Conservation (phyloP, 345 rosid genomes). For the Arabidopsis arenosa region DNA sequence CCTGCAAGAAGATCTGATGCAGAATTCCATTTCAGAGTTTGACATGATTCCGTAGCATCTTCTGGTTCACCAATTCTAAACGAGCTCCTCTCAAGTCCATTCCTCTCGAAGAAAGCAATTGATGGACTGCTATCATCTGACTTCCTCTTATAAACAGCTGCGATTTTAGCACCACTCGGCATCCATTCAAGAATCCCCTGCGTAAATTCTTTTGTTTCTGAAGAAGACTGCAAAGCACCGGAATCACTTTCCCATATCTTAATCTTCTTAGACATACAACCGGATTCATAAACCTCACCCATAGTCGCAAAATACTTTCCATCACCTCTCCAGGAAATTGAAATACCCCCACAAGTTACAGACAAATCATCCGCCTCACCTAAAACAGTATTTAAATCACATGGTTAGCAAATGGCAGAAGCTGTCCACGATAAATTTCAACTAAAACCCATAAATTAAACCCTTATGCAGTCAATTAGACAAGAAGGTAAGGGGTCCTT, state of each 20-base stretch:
- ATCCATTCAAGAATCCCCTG: constrained; percentile 90
- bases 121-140: constrained; percentile 62
- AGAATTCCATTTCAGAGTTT: constrained; percentile 87
- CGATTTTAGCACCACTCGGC: constrained; percentile 97
- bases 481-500: constrained; percentile 65
- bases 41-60: constrained; percentile 51
- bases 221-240: constrained; percentile 71
- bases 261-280: constrained; percentile 58
- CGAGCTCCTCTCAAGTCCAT: constrained; percentile 83
- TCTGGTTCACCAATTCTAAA: constrained; percentile 60
- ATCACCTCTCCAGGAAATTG: constrained; percentile 94
- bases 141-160: constrained; percentile 69
- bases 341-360: constrained; percentile 46
- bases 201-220: constrained; percentile 68
- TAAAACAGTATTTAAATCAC: constrained; percentile 35
- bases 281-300: constrained; percentile 47
- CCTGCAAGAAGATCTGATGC: constrained; percentile 86
- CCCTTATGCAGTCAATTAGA: not conserved
- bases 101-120: constrained; percentile 81
- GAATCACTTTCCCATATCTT: constrained; percentile 96
- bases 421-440: not conserved
- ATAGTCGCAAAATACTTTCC: constrained; percentile 85
- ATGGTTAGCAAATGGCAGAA: constrained; percentile 16
- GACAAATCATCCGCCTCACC: constrained; percentile 54
- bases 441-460: constrained; percentile 6